Evolutionary conservation across 2,329 filamentous ascomycete genomes (phyloP).

Genomic region (Ceratocystis alfenasii): DNA sequence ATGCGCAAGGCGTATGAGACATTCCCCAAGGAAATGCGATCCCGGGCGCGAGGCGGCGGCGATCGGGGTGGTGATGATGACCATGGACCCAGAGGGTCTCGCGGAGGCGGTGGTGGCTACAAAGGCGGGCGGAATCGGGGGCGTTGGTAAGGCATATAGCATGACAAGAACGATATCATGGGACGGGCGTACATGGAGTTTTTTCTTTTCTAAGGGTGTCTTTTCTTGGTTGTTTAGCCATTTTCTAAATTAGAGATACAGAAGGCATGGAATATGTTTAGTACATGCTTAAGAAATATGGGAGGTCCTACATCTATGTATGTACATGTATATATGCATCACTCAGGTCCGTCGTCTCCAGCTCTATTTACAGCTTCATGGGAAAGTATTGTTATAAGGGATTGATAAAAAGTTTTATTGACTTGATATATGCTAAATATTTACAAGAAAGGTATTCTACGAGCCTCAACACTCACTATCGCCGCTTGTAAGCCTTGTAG

Average conservation of each 20-base stretch:
- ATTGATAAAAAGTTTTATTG: not conserved
- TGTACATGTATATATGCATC: not conserved
- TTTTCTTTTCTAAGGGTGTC: not conserved
- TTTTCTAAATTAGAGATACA: not conserved
- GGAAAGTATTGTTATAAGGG: not conserved
- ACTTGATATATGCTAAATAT: not conserved
- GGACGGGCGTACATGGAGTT: conserved; percentile 13
- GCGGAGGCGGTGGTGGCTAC: conserved; percentile 38
- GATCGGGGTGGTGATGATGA: conserved; percentile 40
- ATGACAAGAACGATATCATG: not conserved
- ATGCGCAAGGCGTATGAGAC: conserved; percentile 89
- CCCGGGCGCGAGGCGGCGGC: conserved; percentile 44
- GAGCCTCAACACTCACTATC: not conserved
- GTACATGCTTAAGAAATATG: not conserved
- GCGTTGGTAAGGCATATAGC: conserved; percentile 32
- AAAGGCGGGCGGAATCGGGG: conserved; percentile 41
- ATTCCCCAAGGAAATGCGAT: conserved; percentile 78
- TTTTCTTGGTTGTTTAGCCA: not conserved
- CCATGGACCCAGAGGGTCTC: conserved; percentile 34
- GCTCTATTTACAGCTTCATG: not conserved
- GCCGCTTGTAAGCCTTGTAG: not conserved
- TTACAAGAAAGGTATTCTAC: conserved; percentile 8
- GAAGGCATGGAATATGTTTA: not conserved
- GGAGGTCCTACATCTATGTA: too few species aligned
- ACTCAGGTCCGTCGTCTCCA: not conserved